A percentile compares a stretch with the other conserved stretches of the same genome.
These are phyloP conservation scores for Cladosporium sp. DNA, from an alignment of 2,329 filamentous ascomycete species.

Conservation along the genomic window DNA sequence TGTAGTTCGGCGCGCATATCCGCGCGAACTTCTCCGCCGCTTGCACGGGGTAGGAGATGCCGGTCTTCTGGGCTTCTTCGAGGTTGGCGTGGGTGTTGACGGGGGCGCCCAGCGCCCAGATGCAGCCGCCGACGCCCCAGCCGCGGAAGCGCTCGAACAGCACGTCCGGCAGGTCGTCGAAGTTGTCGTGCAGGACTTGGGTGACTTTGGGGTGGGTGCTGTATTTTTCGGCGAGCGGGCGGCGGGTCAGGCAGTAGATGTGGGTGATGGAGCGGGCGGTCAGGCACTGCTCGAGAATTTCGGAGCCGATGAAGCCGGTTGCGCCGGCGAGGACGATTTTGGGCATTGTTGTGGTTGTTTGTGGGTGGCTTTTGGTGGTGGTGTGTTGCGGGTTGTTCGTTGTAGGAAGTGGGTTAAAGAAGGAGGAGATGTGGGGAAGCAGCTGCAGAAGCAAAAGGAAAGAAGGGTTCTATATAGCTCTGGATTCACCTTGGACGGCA, in stretches of 20 bases:
- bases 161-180: conserved; percentile 53
- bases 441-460: background rate
- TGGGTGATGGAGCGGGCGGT: conserved; percentile 51
- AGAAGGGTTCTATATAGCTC: background rate
- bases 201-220: conserved; percentile 38
- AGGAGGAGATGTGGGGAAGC: background rate
- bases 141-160: conserved; percentile 43
- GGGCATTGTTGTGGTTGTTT: conserved; percentile 43
- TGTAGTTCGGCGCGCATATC: conserved; percentile 19
- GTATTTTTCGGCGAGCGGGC: conserved; percentile 32
- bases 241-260: conserved; percentile 39
- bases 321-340: conserved; percentile 62
- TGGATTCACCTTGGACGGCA: background rate
- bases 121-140: conserved; percentile 48
- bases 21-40: conserved; percentile 39
- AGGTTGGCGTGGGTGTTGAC: conserved; percentile 31
- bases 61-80: conserved; percentile 36
- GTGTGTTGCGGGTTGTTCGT: background rate
- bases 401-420: background rate
- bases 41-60: conserved; percentile 36
- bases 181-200: conserved; percentile 50
- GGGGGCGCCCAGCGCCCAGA: conserved; percentile 44
- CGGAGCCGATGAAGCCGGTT: conserved; percentile 60
- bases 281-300: conserved; percentile 57
- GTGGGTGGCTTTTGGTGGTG: no score